Percentiles rank a stretch among this genome's conserved stretches.
These are phyloP conservation scores for Purpureocillium lavendulum DNA, from an alignment of 2,329 filamentous ascomycete genomes.

Conservation along the genomic window DNA sequence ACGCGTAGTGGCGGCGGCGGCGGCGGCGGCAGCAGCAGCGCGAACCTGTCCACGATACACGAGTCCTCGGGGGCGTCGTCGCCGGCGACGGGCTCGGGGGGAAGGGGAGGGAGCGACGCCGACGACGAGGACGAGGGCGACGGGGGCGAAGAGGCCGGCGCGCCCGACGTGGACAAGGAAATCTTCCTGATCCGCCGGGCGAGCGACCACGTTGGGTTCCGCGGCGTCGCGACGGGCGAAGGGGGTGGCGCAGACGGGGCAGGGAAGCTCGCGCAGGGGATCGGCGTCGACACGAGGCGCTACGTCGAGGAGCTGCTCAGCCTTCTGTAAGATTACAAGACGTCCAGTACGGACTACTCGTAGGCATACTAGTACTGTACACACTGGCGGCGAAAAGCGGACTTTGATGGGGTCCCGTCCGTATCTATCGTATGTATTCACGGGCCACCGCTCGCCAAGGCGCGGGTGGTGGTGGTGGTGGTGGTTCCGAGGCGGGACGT, in stretches of 20 bases:
- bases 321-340: slow-evolving; percentile 26
- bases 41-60: slow-evolving; percentile 17
- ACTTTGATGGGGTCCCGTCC: too few species aligned
- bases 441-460: too few species aligned
- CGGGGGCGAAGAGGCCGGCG: slow-evolving; percentile 2
- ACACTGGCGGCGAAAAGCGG: too few species aligned
- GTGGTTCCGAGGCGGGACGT: too few species aligned
- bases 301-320: slow-evolving; percentile 68
- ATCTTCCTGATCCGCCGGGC: slow-evolving; percentile 53
- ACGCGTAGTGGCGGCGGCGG: too few species aligned
- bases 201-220: slow-evolving; percentile 41
- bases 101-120: too few species aligned
- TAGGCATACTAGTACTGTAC: too few species aligned
- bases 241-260: slow-evolving; percentile 45
- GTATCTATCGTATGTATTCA: too few species aligned
- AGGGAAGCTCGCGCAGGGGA: slow-evolving; percentile 58
- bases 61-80: slow-evolving; percentile 9
- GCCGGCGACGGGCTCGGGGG: slow-evolving; percentile 7
- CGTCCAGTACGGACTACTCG: neutral
- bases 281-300: slow-evolving; percentile 66
- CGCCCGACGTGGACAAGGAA: slow-evolving; percentile 38
- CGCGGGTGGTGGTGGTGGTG: too few species aligned
- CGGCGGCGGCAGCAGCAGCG: slow-evolving; percentile 7
- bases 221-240: slow-evolving; percentile 27
- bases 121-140: neutral